phyloP scores from a whole-genome alignment of 2,329 filamentous ascomycete species.

The Camillea tinctor region DNA sequence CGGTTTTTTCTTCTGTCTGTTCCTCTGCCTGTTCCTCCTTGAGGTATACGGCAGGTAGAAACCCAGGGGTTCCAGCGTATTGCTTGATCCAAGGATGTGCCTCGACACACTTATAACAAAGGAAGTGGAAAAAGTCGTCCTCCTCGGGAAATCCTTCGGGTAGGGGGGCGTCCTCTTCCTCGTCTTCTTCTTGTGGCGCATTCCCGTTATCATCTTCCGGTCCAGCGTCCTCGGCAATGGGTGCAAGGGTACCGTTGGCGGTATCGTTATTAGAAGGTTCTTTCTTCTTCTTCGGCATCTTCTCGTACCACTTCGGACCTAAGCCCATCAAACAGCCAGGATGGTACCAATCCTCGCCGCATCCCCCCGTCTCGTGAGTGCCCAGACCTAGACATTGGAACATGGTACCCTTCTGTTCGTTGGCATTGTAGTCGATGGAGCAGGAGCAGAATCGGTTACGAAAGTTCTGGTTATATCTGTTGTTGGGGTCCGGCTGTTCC shows the following conservation, averaged over 20 bases:
- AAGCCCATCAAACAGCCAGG: slow-evolving; percentile 86
- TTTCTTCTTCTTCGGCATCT: slow-evolving; percentile 42
- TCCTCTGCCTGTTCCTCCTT: not conserved
- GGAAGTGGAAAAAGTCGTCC: slow-evolving; percentile 83
- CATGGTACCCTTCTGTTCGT: slow-evolving; percentile 94
- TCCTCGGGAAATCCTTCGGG: slow-evolving; percentile 87
- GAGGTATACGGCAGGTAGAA: slow-evolving; percentile 69
- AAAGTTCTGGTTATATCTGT: slow-evolving; percentile 96
- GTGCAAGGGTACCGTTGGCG: slow-evolving; percentile 36
- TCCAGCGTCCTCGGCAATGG: slow-evolving; percentile 49
- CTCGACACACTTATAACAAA: slow-evolving; percentile 93
- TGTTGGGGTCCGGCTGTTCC: slow-evolving; percentile 68
- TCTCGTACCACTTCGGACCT: slow-evolving; percentile 69
- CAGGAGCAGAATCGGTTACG: slow-evolving; percentile 90
- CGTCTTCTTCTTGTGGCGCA: slow-evolving; percentile 35
- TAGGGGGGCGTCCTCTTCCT: slow-evolving; percentile 63
- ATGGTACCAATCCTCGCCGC: slow-evolving; percentile 98
- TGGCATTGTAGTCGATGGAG: slow-evolving; percentile 80
- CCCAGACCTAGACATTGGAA: slow-evolving; percentile 92
- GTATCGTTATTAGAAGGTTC: slow-evolving; percentile 14
- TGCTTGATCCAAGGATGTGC: slow-evolving; percentile 87
- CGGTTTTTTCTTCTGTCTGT: not conserved
- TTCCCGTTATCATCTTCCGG: slow-evolving; percentile 20
- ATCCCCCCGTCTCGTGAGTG: slow-evolving; percentile 76
- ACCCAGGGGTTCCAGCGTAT: slow-evolving; percentile 78